Percentiles rank a stretch among this genome's conserved stretches.
phyloP scores from a whole-genome alignment of 2,329 filamentous ascomycete species.

The Myriosclerotinia scirpicola region DNA sequence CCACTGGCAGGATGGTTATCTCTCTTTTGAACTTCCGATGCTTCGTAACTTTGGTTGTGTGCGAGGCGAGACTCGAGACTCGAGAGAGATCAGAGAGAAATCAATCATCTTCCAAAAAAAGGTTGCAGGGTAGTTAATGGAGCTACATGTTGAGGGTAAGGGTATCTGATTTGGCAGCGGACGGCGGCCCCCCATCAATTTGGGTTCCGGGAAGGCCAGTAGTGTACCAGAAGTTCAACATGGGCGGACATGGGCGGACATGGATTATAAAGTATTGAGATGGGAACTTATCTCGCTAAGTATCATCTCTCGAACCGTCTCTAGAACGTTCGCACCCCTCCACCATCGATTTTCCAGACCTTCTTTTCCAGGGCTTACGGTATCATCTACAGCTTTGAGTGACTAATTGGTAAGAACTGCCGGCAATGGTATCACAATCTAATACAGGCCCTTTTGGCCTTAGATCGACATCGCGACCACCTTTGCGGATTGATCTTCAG shows the following conservation, averaged over 20 bases:
- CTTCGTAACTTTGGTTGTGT: not conserved
- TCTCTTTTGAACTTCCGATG: constrained; percentile 11
- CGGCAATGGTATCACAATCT: constrained; percentile 9
- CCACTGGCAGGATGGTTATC: constrained; percentile 19
- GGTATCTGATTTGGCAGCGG: constrained; percentile 15
- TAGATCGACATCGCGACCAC: constrained; percentile 16
- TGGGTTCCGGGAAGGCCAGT: not conserved
- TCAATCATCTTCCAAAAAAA: not conserved
- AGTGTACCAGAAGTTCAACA: constrained; percentile 13
- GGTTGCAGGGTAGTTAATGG: constrained; percentile 8
- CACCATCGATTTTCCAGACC: constrained; percentile 11
- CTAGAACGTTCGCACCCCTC: constrained; percentile 16
- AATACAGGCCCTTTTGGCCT: constrained; percentile 10
- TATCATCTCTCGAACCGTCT: not conserved
- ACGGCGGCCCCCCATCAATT: constrained; percentile 8
- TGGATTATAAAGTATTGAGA: constrained; percentile 11
- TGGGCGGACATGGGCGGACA: constrained; percentile 12
- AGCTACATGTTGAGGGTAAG: not conserved
- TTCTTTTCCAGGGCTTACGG: constrained; percentile 6
- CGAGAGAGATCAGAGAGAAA: constrained; percentile 24
- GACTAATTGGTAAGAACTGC: constrained; percentile 24
- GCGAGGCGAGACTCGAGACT: constrained; percentile 19
- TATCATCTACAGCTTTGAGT: not conserved
- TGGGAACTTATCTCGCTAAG: constrained; percentile 5
- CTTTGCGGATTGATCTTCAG: constrained; percentile 22